A percentile compares a stretch with the other conserved stretches of the same genome.
Conservation (phyloP, 1,139 yeast species). For the Hansenula sp. region DNA sequence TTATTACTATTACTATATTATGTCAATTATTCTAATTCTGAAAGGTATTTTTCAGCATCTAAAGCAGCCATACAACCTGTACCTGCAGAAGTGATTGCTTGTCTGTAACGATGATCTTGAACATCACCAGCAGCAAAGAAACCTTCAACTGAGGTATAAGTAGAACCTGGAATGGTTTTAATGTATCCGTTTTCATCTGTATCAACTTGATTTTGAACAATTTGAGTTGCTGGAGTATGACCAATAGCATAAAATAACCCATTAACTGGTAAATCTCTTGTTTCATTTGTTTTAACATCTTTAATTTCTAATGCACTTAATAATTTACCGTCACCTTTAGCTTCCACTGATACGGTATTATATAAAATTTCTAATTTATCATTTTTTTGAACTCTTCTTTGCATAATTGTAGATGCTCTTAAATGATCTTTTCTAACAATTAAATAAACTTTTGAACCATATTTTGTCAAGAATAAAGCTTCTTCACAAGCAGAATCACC, state of each 20-base stretch:
- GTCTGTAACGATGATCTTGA: conserved; percentile 95
- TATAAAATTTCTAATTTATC: conserved; percentile 88
- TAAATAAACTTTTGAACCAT: conserved; percentile 91
- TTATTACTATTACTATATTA: neutral
- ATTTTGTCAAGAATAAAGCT: conserved; percentile 92
- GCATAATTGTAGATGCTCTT: conserved; percentile 96
- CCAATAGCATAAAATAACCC: conserved; percentile 98
- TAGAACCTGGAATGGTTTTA: conserved; percentile 81
- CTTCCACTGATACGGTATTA: conserved; percentile 82
- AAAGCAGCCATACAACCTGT: conserved; percentile 99
- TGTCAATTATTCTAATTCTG: conserved; percentile 53
- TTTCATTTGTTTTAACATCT: conserved; percentile 70
- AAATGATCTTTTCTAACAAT: conserved; percentile 91
- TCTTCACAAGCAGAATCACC: conserved; percentile 99
- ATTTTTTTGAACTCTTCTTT: conserved; percentile 77
- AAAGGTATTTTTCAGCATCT: conserved; percentile 82
- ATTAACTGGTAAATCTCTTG: conserved; percentile 66
- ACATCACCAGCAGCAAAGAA: conserved; percentile 99
- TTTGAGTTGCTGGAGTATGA: conserved; percentile 89
- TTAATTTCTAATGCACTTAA: conserved; percentile 55
- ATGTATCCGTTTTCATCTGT: conserved; percentile 88
- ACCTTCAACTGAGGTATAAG: conserved; percentile 85
- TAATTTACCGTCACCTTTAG: conserved; percentile 88
- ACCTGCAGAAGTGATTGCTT: conserved; percentile 98
- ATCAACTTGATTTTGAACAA: conserved; percentile 73